Percentiles rank a stretch among this genome's conserved stretches.
phyloP scores from a whole-genome alignment of 768 basidiomycete species.

The Agaricus blazei region DNA sequence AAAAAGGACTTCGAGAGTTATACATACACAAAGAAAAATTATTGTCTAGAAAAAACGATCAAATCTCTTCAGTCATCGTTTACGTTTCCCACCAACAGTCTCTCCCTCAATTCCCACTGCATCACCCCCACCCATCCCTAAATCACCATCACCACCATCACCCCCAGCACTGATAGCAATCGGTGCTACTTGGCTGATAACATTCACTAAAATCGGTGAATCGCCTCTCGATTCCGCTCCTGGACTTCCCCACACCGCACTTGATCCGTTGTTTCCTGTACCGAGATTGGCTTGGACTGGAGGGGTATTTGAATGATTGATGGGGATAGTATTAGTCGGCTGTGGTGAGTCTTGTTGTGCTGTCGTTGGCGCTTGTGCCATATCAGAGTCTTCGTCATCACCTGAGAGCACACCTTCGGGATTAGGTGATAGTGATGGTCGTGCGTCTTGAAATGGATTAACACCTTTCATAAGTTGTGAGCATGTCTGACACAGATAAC shows the following conservation, averaged over 20 bases:
- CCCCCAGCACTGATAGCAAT: background rate
- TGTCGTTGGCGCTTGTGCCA: background rate
- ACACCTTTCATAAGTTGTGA: background rate
- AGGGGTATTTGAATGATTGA: background rate
- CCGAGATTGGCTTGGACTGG: background rate
- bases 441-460: too few species aligned
- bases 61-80: constrained; percentile 19
- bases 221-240: constrained; percentile 7
- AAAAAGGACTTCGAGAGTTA: too few species aligned
- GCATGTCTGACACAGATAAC: background rate
- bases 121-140: constrained; percentile 7
- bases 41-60: too few species aligned
- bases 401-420: background rate
- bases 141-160: constrained; percentile 11
- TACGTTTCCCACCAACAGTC: constrained; percentile 31
- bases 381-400: background rate
- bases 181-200: background rate
- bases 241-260: constrained; percentile 3
- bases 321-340: background rate
- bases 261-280: too few species aligned
- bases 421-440: background rate
- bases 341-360: background rate
- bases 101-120: constrained; percentile 21
- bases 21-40: too few species aligned
- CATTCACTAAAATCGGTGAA: background rate